Percentiles rank a stretch among this genome's conserved stretches.
phyloP scores from a whole-genome alignment of 2,329 filamentous ascomycete species.

The Colletotrichum cordylinicola region DNA sequence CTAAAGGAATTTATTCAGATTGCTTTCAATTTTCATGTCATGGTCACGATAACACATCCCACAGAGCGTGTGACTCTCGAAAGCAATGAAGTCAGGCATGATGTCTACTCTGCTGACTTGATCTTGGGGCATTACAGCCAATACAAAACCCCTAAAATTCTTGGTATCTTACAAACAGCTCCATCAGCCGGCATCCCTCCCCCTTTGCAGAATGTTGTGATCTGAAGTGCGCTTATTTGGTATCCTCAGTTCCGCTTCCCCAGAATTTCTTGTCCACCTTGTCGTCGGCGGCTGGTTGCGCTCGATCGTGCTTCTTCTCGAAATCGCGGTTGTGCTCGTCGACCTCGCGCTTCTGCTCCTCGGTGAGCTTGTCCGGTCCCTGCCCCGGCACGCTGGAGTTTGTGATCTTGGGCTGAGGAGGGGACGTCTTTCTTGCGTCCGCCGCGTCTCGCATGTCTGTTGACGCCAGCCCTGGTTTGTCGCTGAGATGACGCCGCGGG shows the following conservation, averaged over 20 bases:
- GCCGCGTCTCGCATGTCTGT: conserved; percentile 9
- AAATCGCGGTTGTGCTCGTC: conserved; percentile 65
- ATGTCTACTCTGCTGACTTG: too few species aligned
- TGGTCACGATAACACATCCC: neutral
- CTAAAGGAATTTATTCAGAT: neutral
- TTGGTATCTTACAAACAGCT: neutral
- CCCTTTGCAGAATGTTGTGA: too few species aligned
- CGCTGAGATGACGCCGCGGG: neutral
- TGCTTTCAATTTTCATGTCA: fast-evolving
- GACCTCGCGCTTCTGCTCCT: conserved; percentile 62
- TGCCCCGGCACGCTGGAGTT: conserved; percentile 50
- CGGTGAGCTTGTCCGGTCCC: conserved; percentile 39
- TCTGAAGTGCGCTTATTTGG: neutral
- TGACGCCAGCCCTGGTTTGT: conserved; percentile 8
- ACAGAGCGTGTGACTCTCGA: fast-evolving
- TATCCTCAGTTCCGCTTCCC: conserved; percentile 25
- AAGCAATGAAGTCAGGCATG: too few species aligned
- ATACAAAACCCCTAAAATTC: neutral
- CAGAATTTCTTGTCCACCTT: conserved; percentile 64
- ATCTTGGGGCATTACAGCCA: neutral
- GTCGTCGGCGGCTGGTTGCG: conserved; percentile 45
- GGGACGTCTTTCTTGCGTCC: conserved; percentile 28
- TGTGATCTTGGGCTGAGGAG: conserved; percentile 56
- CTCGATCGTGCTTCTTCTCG: conserved; percentile 56
- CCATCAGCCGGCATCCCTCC: neutral